Conservation (phyloP, 257 asterid species). For the Striga asiatica region DNA sequence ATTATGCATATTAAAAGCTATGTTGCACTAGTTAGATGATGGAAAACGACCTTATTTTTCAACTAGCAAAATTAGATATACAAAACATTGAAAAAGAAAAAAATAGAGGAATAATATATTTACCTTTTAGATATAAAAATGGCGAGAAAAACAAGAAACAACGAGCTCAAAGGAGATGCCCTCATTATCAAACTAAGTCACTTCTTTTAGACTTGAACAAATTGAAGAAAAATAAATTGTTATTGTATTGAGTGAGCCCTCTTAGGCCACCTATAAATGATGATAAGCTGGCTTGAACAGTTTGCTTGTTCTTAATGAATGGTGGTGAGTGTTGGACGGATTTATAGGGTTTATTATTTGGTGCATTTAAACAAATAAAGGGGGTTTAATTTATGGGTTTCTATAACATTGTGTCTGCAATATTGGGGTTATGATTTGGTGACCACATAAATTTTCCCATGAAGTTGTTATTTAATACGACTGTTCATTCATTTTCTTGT, state of each 20-base stretch:
- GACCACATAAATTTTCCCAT: no score
- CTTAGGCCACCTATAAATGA: background rate
- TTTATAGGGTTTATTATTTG: no score
- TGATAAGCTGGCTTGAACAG: background rate
- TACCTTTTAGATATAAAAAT: constrained; percentile 22
- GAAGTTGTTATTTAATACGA: no score
- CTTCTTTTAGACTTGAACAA: background rate
- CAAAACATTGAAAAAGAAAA: background rate
- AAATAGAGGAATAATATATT: background rate
- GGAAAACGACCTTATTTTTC: background rate
- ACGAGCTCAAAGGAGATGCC: constrained; percentile 7
- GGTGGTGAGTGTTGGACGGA: background rate
- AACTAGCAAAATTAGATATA: background rate
- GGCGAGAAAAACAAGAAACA: constrained; percentile 15
- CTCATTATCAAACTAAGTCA: constrained; percentile 15
- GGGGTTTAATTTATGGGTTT: no score
- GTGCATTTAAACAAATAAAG: no score
- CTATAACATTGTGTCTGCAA: no score
- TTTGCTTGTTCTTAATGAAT: background rate
- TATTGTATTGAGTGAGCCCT: background rate
- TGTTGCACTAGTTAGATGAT: background rate
- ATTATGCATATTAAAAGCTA: no score
- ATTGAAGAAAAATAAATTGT: background rate
- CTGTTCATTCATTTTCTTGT: no score
- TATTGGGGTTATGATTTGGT: no score